A percentile compares a stretch with the other conserved stretches of the same genome.
Evolutionary conservation across 345 rosid genomes (phyloP).

Genomic region (Linum usitatissimum): DNA sequence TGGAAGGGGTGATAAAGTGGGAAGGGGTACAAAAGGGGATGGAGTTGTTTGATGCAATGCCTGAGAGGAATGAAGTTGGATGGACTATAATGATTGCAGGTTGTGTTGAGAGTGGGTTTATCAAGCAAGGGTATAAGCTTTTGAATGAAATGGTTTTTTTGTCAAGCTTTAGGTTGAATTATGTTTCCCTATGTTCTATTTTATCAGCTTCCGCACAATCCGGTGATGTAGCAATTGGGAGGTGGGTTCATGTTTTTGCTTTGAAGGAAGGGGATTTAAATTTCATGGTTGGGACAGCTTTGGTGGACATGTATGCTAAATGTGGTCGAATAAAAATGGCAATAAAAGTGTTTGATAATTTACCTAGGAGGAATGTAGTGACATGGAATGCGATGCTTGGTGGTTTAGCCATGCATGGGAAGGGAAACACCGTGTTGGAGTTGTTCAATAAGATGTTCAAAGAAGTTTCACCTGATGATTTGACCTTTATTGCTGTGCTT

Average conservation of each 20-base stretch:
- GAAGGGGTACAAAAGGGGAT: slow-evolving; percentile 53
- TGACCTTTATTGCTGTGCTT: slow-evolving; percentile 58
- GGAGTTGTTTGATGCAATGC: slow-evolving; percentile 49
- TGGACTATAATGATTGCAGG: slow-evolving; percentile 66
- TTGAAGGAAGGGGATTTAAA: slow-evolving; percentile 40
- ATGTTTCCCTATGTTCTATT: slow-evolving; percentile 52
- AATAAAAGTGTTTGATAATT: slow-evolving; percentile 35
- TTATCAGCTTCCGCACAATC: slow-evolving; percentile 61
- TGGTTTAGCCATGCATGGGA: slow-evolving; percentile 77
- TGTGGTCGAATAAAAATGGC: slow-evolving; percentile 56
- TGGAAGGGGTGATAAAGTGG: slow-evolving; percentile 54
- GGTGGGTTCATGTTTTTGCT: slow-evolving; percentile 66
- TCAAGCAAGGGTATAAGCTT: slow-evolving; percentile 35
- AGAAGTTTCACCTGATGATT: slow-evolving; percentile 61
- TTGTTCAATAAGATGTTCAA: slow-evolving; percentile 48
- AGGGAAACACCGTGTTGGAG: slow-evolving; percentile 34
- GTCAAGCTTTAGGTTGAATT: slow-evolving; percentile 31
- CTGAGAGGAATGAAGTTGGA: slow-evolving; percentile 56
- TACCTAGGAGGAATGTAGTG: slow-evolving; percentile 55
- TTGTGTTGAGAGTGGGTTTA: slow-evolving; percentile 52
- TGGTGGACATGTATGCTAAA: slow-evolving; percentile 84
- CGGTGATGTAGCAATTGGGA: slow-evolving; percentile 48
- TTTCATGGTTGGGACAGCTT: slow-evolving; percentile 59
- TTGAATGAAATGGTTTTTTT: slow-evolving; percentile 35
- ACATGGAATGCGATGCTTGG: slow-evolving; percentile 68